Percentiles rank a stretch among this genome's conserved stretches.
Evolutionary conservation across 306 rosid species (phyloP).

Genomic region (Sicyos edulis): DNA sequence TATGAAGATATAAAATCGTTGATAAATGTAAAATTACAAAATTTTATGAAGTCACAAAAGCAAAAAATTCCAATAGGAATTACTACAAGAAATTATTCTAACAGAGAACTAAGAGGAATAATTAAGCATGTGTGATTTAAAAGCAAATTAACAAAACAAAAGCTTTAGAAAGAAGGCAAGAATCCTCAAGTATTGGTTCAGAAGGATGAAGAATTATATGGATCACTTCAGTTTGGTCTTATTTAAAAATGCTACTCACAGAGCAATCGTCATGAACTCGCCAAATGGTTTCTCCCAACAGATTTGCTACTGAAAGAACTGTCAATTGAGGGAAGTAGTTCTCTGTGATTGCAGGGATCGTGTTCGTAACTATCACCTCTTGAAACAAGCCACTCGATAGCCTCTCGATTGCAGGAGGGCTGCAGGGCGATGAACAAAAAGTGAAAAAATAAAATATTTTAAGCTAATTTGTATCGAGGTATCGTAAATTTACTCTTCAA

Average conservation of each 20-base stretch:
- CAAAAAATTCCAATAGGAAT: background rate
- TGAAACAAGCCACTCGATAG: conserved; percentile 79
- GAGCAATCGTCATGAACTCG: conserved; percentile 84
- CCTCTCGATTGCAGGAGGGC: conserved; percentile 94
- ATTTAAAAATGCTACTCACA: conserved; percentile 83
- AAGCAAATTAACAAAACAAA: background rate
- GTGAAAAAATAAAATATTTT: background rate
- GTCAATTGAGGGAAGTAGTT: conserved; percentile 89
- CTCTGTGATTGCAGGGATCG: conserved; percentile 64
- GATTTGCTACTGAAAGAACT: conserved; percentile 80
- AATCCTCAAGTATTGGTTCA: background rate
- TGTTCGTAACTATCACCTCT: conserved; percentile 87
- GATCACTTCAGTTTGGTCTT: conserved; percentile 8
- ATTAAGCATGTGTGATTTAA: conserved; percentile 16
- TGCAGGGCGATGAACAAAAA: conserved; percentile 21
- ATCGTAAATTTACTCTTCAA: no score
- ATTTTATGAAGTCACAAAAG: background rate
- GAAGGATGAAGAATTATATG: conserved; percentile 1
- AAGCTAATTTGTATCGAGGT: background rate
- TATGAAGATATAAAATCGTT: background rate
- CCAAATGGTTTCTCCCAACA: conserved; percentile 97
- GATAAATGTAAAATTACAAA: conserved; percentile 7
- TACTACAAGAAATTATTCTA: background rate
- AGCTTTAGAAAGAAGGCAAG: background rate
- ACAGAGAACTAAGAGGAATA: background rate